Base-by-base conservation (phyloP, 148 eudicot species). In the Vaccinium vitisidaea region DNA sequence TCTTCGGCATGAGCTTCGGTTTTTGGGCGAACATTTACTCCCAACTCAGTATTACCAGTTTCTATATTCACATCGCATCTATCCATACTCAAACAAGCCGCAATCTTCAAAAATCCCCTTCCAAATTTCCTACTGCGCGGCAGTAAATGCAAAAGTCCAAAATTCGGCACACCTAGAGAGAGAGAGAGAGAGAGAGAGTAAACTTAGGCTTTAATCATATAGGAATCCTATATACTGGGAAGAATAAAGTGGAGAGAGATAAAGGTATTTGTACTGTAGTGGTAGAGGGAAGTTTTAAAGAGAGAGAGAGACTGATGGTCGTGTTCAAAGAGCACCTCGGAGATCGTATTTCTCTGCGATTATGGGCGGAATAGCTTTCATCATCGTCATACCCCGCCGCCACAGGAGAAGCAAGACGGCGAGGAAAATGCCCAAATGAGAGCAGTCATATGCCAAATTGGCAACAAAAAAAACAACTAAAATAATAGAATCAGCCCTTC, bases 1-100 rank as follows among this genome's bases (percentile, higher is more conserved):
- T 96, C 91, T 36, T 77, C 83, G 9, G 86, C 89, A 87, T 87
- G 87, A 84, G 86, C 94, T 85, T 86, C 89, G 0, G 82, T 82
- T 5, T 97, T 93, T 30, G 95, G 95, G 3, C 89, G 89, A 84
- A 96, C 94, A 58, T 58, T 58, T 61, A 90, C 77, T 0, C 89
- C 86, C 65, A 55, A 48, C 48, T 80, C 43, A 61, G 14, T 27
- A 58, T 71, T 54, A 59, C 14, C 19, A 74, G 58, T 73, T 49
- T 58, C 87, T 43, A 52, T 27, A 27, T 65, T 80, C 32, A 50
- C 56, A 65, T 87, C 49, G 27, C 77, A 63, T 27, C 86, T 84
- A 61, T 88, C 87, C 77, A 76, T 56, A 81, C 85, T 83, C 86
- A 83, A 82, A 36, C 84, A 76, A 36, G 89, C 83, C 84, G 89